Evolutionary conservation across 2,329 filamentous ascomycete genomes (phyloP), one percentile per base, ranked within the genome.

Genomic region (Hypocreales sp.): DNA sequence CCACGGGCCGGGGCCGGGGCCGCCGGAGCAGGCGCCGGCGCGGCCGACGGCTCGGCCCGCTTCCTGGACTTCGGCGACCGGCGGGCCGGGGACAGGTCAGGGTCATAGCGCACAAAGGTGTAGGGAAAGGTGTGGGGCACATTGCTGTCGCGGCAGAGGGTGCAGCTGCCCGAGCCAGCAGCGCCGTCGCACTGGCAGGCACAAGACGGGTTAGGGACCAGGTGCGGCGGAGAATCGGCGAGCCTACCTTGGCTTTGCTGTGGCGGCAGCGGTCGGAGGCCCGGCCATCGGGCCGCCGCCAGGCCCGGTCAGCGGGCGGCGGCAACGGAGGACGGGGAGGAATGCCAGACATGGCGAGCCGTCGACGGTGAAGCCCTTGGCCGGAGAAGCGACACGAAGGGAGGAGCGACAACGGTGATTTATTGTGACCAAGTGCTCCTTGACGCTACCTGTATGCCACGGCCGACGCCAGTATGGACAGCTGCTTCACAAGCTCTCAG

Each of bases 101-200:
- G 57, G 4, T 42, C 51, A 32, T 54, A 58, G 31, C 37, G 31
- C 27, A 40, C 37, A 7, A 38, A 42, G 17, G 45, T 43, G 26
- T 47, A n/a, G n/a, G n/a, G n/a, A n/a, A 56, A 58, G 4, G 43
- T 52, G 33, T 54, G 58, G 31, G 37, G 31, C 27, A 40, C 37
- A 7, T 39, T 42, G 17, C 45, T 43, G 26, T 47, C 38, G 15
- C 42, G 45, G 35, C 53, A 57, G 23, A 43, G 45, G 15, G 42
- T 44, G 31, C 49, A 52, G 29, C 40, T 38, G 9, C 32, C 32
- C 18, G 31, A 35, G 1, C 35, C 24, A 15, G 34, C 34, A 22
- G 37, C 26, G 30, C 40, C 41, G 34, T 50, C 37, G 24, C 47
- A 51, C 47, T 51, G 8, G 7, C 7, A 20, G 18, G 18, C 18